Base-by-base conservation (phyloP, 2,329 filamentous ascomycete species). In the Plenodomus tracheiphilus region DNA sequence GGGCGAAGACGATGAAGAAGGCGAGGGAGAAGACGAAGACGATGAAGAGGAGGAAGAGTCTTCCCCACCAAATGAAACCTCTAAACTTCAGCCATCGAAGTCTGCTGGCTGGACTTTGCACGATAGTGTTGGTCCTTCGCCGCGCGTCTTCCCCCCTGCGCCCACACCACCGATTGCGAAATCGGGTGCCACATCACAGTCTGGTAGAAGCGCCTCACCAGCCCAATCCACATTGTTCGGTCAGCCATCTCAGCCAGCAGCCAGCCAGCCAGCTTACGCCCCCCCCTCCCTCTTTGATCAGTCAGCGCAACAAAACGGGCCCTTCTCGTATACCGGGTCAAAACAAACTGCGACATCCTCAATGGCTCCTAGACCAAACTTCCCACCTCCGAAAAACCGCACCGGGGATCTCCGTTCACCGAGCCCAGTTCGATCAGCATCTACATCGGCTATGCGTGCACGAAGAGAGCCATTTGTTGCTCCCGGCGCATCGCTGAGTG, bases 361-460 rank as follows among this genome's bases (percentile, higher is more conserved):
- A 6, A 46, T 52, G 10, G 21, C 73, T 18, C 66, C 66, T 2
- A 46, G 51, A 44, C 57, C 48, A 76, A 79, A 80, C 19, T 81
- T 88, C 46, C 75, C 82, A 9, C 82, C 81, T 39, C 69, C 73
- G 28, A 76, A 81, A 30, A 51, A 19, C 77, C 53, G 62, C 45
- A 41, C 49, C 70, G 69, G 68, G 46, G 75, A 77, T n/a, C 86
- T 87, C 39, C 83, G 87, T 30, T 90, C 88, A 9, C 87, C 88
- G 1, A 91, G 88, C 56, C 88, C 88, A 1, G 74, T 89, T 20
- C 83, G 87, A 28, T 76, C 79, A n/a, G 66, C 70, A 43, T 79
- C 82, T 35, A 72, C 84, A 22, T 82, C 84, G 25, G 70, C 62
- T 13, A 49, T 63, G 42, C 58, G 55, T 16, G 49, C 59, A 19